phyloP scores from a whole-genome alignment of 2,329 filamentous ascomycete species.

The Talaromyces albobiverticillius region DNA sequence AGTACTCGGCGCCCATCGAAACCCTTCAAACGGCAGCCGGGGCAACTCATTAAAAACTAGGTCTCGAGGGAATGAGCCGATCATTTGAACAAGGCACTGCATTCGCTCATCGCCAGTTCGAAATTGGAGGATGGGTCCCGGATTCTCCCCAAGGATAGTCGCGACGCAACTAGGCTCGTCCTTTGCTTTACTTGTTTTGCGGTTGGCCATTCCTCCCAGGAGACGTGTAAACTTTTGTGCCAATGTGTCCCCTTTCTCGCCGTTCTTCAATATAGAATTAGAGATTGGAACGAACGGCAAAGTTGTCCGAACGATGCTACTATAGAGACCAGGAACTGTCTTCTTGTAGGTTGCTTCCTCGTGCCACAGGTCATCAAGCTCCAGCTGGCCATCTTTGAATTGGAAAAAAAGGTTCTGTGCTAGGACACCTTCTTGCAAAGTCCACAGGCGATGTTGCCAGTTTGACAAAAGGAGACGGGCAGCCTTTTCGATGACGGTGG shows the following conservation, averaged over 20 bases:
- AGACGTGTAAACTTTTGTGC: not conserved
- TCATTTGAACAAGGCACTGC: slow-evolving; percentile 1
- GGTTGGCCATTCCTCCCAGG: slow-evolving; percentile 8
- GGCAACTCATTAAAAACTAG: slow-evolving; percentile 16
- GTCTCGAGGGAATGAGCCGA: slow-evolving; percentile 1
- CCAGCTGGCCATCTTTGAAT: slow-evolving; percentile 7
- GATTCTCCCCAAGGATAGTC: slow-evolving; percentile 12
- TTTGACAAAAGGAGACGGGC: slow-evolving; percentile 15
- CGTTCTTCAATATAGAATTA: not conserved
- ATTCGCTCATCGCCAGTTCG: slow-evolving; percentile 7
- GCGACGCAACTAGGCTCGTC: slow-evolving; percentile 15
- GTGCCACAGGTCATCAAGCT: not conserved
- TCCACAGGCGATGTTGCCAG: slow-evolving; percentile 17
- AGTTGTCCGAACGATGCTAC: not conserved
- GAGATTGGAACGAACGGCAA: not conserved
- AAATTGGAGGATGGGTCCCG: not conserved
- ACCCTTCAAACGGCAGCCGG: slow-evolving; percentile 10
- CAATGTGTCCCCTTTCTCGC: slow-evolving; percentile 6
- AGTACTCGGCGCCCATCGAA: slow-evolving; percentile 14
- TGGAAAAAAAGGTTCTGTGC: slow-evolving; percentile 9
- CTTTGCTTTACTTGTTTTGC: slow-evolving; percentile 9
- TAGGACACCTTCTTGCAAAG: slow-evolving; percentile 18
- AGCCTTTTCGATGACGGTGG: slow-evolving; percentile 6
- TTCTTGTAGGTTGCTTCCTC: not conserved
- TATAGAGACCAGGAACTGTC: not conserved